Evolutionary conservation across 1,284 basidiomycete genomes (phyloP), one percentile per base, ranked within the genome.

Genomic region (Volvariella volvacea): DNA sequence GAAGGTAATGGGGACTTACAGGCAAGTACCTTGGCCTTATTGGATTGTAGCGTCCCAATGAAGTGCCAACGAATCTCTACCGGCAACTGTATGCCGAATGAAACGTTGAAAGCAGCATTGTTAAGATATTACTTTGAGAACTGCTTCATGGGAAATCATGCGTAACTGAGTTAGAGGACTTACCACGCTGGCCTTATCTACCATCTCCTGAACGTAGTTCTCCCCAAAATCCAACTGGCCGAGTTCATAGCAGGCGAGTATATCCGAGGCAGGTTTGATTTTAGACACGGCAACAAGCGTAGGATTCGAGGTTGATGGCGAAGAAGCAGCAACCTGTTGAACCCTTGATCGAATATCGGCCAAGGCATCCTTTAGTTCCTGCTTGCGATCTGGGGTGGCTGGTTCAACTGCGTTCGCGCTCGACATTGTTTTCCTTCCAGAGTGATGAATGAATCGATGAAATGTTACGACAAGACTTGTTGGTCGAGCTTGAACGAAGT

Each of bases 141-240:
- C n/a, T n/a, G n/a, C 17, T 8, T 20, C 9, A 43, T 14, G 2
- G n/a, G 21, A 19, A 17, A 10, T n/a, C 9, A 20, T 30, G 9
- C 16, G 21, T 38, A 9, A 40, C 9, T 9, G 22, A 43, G 32
- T 15, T 10, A 31, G n/a, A 16, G 20, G n/a, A 31, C 84, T 51
- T 55, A 90, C 90, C 60, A 78, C 67, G 42, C 70, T 68, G 1
- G 91, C 86, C 59, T 96, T 99, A 39, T 93, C 90, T n/a, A 83
- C 83, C 51, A 99, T 65, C 60, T 98, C 95, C 55, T 96, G 89
- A 3, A 94, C 92, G 60, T 98, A 99, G 63, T 99, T 99, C 66
- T 99, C 95, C 9, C 96, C 95, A 61, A 98, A 99, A 61, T 96
- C 92, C 1, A 82, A 70, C 54, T 97, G 90, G 0, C 85, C 89